Evolutionary conservation across 495 filamentous ascomycete genomes (phyloP).

Genomic region (Aspergillus diversus): DNA sequence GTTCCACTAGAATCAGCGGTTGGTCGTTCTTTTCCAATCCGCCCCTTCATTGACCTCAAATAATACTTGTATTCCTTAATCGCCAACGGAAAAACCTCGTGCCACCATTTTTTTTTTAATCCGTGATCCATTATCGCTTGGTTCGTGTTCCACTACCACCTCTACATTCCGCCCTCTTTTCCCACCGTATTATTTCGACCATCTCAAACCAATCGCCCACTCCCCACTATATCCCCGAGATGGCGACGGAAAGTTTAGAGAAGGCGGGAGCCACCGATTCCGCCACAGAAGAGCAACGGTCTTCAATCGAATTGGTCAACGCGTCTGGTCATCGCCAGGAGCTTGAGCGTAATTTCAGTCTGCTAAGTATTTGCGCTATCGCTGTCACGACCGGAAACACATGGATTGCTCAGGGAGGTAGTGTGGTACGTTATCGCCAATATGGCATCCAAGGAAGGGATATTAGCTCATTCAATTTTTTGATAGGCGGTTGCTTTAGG

Average conservation of each 20-base stretch:
- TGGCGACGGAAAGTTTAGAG: slow-evolving; percentile 2
- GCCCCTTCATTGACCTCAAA: neutral
- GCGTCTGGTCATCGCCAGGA: slow-evolving; percentile 25
- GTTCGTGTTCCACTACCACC: too few species aligned
- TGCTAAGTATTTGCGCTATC: slow-evolving; percentile 24
- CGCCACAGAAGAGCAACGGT: slow-evolving; percentile 10
- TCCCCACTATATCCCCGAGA: neutral
- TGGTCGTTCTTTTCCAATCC: neutral
- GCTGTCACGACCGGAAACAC: slow-evolving; percentile 26
- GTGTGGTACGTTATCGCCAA: slow-evolving; percentile 11
- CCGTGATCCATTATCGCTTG: too few species aligned
- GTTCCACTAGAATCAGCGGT: neutral
- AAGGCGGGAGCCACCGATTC: slow-evolving; percentile 11
- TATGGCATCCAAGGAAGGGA: neutral
- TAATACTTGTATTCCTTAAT: neutral
- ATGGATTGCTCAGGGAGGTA: slow-evolving; percentile 27
- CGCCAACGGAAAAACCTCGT: neutral
- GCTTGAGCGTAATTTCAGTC: slow-evolving; percentile 24
- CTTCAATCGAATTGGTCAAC: slow-evolving; percentile 18
- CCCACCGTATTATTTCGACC: too few species aligned
- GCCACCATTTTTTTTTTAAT: neutral
- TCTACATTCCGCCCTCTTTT: too few species aligned
- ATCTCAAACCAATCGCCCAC: too few species aligned
- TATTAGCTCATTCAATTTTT: neutral
- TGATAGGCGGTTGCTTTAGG: slow-evolving; percentile 15